A percentile compares a stretch with the other conserved stretches of the same genome.
Evolutionary conservation across 257 asterid species (phyloP).

Genomic region (Striga asiatica): DNA sequence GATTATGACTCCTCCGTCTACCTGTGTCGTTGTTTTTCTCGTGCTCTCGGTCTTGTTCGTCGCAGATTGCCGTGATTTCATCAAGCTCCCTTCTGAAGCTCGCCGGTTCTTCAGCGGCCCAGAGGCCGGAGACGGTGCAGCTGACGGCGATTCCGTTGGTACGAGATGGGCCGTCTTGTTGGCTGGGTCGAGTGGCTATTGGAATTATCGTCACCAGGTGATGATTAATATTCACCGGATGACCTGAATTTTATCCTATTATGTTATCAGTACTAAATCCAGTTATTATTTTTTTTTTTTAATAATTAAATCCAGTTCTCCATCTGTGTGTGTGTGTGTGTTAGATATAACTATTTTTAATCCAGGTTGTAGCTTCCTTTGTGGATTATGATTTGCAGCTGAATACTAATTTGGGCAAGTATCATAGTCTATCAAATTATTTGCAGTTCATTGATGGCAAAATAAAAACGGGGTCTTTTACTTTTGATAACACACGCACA

Average conservation of each 20-base stretch:
- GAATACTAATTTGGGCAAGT: no score
- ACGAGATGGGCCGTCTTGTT: conserved; percentile 88
- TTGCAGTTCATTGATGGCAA: no score
- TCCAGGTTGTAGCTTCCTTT: no score
- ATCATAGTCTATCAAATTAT: no score
- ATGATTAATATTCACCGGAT: no score
- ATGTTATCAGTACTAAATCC: background rate
- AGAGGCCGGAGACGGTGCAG: conserved; percentile 22
- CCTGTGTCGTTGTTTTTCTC: conserved; percentile 30
- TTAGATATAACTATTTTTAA: no score
- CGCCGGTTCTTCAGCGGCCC: conserved; percentile 24
- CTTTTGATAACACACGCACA: no score
- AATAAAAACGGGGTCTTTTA: no score
- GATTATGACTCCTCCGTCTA: conserved; percentile 36
- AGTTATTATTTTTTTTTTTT: no score
- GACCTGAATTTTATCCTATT: background rate
- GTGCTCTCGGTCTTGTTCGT: conserved; percentile 30
- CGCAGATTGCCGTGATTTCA: conserved; percentile 37
- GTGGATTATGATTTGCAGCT: no score
- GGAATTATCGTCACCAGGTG: conserved; percentile 98
- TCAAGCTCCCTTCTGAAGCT: conserved; percentile 61
- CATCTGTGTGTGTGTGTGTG: no score
- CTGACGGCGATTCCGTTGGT: conserved; percentile 48
- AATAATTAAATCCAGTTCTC: no score
- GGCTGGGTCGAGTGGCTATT: conserved; percentile 88